These are phyloP conservation scores for Punica granatum DNA, from an alignment of 345 rosid species.

Conservation along the genomic window DNA sequence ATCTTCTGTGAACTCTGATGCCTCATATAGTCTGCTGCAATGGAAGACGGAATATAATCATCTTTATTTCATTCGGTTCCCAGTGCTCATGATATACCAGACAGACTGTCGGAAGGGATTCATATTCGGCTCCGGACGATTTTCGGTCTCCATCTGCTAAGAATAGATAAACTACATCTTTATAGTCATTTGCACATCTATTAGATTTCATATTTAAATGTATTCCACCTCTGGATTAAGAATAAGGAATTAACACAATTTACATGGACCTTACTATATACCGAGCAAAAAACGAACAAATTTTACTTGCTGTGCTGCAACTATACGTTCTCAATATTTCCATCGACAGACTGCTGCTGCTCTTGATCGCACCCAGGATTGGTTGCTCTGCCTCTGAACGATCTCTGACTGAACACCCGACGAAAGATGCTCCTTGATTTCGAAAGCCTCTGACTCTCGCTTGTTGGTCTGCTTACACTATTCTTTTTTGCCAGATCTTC, in stretches of 20 bases:
- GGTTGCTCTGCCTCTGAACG: slow-evolving; percentile 48
- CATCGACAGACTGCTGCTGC: slow-evolving; percentile 19
- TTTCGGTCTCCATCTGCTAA: no score
- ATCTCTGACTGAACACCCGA: slow-evolving; percentile 48
- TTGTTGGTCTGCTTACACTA: slow-evolving; percentile 11
- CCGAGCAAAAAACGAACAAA: background rate
- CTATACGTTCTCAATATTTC: slow-evolving; percentile 36
- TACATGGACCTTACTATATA: background rate
- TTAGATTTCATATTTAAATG: background rate
- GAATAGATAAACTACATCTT: no score
- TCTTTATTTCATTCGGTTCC: no score
- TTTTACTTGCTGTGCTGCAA: background rate
- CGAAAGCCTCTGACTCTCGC: slow-evolving; percentile 20
- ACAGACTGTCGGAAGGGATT: no score
- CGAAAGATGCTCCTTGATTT: slow-evolving; percentile 52
- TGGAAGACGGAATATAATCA: no score
- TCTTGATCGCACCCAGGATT: slow-evolving; percentile 45
- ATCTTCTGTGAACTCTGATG: background rate
- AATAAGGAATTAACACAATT: background rate
- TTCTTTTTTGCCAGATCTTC: slow-evolving; percentile 56
- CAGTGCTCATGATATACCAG: no score
- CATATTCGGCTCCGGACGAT: no score
- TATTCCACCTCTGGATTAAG: background rate
- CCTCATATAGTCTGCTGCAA: background rate
- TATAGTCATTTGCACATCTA: background rate